A percentile compares a stretch with the other conserved stretches of the same genome.
Conservation (phyloP, 2,329 filamentous ascomycete species). For the Sclerotinia nivalis region DNA sequence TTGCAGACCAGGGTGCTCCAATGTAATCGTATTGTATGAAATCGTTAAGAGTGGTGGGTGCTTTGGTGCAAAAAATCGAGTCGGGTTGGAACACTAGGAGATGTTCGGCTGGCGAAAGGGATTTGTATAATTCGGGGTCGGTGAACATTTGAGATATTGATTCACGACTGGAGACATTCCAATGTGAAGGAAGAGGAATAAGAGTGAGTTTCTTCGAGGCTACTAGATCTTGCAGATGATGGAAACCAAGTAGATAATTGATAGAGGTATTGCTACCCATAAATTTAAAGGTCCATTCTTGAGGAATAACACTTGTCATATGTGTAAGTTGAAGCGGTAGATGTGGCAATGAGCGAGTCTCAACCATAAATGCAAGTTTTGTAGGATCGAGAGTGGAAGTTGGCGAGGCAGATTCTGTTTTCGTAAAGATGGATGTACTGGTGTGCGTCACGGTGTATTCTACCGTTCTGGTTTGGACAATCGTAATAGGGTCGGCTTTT, state of each 20-base stretch:
- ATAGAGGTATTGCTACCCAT: slow-evolving; percentile 50
- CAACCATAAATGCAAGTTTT: slow-evolving; percentile 55
- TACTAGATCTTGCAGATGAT: slow-evolving; percentile 46
- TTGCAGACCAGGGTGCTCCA: slow-evolving; percentile 45
- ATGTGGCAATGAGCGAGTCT: slow-evolving; percentile 51
- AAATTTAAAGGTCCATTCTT: slow-evolving; percentile 59
- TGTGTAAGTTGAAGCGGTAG: slow-evolving; percentile 57
- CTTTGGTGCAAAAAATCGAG: slow-evolving; percentile 57
- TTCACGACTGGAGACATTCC: slow-evolving; percentile 45
- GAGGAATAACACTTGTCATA: slow-evolving; percentile 57
- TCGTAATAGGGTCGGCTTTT: not conserved
- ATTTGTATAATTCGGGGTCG: slow-evolving; percentile 51
- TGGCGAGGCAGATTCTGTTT: slow-evolving; percentile 27
- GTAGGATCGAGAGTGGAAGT: slow-evolving; percentile 35
- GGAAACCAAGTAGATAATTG: slow-evolving; percentile 45
- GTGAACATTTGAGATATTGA: slow-evolving; percentile 56
- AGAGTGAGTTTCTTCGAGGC: slow-evolving; percentile 21
- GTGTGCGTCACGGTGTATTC: slow-evolving; percentile 9
- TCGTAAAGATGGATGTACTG: not conserved
- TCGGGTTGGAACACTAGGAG: slow-evolving; percentile 58
- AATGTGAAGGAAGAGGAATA: slow-evolving; percentile 18
- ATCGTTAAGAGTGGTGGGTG: slow-evolving; percentile 44
- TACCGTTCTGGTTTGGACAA: slow-evolving; percentile 2
- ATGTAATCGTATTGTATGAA: slow-evolving; percentile 43
- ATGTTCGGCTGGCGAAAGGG: slow-evolving; percentile 54